These are phyloP conservation scores for Ceratonia siliqua DNA, from an alignment of 306 rosid genomes.

Conservation along the genomic window DNA sequence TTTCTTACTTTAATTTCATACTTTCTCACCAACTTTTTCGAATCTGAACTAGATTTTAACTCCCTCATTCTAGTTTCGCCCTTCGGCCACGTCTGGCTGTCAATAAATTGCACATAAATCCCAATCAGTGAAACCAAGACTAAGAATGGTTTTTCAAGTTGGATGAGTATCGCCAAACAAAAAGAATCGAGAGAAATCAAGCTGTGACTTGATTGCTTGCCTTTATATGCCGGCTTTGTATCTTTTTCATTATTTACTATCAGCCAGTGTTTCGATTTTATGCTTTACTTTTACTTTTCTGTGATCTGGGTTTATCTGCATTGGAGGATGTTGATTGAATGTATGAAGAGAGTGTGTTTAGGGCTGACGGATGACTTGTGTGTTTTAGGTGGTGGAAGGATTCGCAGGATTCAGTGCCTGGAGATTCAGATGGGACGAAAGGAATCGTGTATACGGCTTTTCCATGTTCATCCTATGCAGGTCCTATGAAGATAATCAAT, in stretches of 20 bases:
- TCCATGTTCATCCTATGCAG: slow-evolving; percentile 65
- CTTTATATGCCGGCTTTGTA: neutral
- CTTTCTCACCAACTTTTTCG: slow-evolving; percentile 17
- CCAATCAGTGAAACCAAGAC: slow-evolving; percentile 18
- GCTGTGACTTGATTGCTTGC: slow-evolving; percentile 22
- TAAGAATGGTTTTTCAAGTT: slow-evolving; percentile 31
- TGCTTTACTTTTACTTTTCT: slow-evolving; percentile 19
- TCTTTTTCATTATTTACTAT: slow-evolving; percentile 1
- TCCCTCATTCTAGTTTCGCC: slow-evolving; percentile 2
- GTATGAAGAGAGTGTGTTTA: neutral
- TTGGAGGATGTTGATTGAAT: slow-evolving; percentile 30
- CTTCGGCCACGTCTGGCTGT: neutral
- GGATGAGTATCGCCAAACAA: neutral
- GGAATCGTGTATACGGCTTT: slow-evolving; percentile 64
- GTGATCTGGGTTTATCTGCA: slow-evolving; percentile 51
- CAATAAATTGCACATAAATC: slow-evolving; percentile 9
- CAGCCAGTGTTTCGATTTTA: neutral
- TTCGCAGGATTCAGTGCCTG: slow-evolving; percentile 70
- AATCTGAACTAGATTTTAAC: slow-evolving; percentile 38
- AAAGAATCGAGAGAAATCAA: neutral
- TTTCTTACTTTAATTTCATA: slow-evolving; percentile 28
- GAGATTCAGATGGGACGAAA: slow-evolving; percentile 56
- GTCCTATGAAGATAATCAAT: slow-evolving; percentile 90
- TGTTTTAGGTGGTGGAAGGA: slow-evolving; percentile 98
- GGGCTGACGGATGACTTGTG: slow-evolving; percentile 31